Evolutionary conservation across 345 rosid species (phyloP).

Genomic region (Eucalyptus urophylla): DNA sequence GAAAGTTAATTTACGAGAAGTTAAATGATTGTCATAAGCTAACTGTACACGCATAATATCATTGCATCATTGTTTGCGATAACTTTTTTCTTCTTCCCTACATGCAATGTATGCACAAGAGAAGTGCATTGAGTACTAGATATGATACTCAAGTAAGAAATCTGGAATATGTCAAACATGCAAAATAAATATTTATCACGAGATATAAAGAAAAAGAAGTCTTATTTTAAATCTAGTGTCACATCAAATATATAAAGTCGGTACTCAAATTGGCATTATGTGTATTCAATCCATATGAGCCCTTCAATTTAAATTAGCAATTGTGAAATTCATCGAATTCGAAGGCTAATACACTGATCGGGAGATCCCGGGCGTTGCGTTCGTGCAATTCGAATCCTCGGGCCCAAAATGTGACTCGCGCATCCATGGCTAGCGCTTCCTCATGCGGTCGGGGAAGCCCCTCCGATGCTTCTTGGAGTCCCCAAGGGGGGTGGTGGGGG

Average conservation of each 20-base stretch:
- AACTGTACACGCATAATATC: background rate
- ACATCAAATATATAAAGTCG: background rate
- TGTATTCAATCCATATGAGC: background rate
- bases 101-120: background rate
- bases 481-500: background rate
- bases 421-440: background rate
- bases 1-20: background rate
- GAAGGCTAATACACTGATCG: background rate
- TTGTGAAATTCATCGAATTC: too few species aligned
- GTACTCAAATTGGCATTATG: background rate
- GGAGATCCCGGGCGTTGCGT: background rate
- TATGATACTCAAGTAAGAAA: background rate
- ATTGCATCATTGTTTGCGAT: rapidly evolving
- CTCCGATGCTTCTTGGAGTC: background rate
- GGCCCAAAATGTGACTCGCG: background rate
- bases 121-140: background rate
- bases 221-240: too few species aligned
- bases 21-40: background rate
- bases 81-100: background rate
- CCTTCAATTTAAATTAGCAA: too few species aligned
- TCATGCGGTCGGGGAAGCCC: background rate
- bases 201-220: too few species aligned
- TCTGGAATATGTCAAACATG: background rate
- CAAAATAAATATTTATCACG: too few species aligned
- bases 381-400: background rate